Conservation (phyloP, 202 grass and related monocot species). For the Panicum virgatum region DNA sequence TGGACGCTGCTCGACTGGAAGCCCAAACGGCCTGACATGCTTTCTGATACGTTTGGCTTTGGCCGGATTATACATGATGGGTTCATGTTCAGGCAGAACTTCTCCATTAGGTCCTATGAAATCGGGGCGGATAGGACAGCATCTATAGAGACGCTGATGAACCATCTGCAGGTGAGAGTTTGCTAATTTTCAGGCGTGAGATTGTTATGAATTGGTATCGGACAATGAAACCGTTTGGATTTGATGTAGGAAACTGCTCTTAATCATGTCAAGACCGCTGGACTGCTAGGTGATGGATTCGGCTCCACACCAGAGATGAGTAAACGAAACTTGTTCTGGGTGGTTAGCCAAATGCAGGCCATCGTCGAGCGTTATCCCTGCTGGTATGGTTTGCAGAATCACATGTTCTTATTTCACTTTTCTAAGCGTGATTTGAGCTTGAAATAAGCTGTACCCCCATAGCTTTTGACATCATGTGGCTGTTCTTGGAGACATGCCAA, state of each 20-base stretch:
- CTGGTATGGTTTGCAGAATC: slow-evolving; percentile 59
- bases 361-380: slow-evolving; percentile 78
- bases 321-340: slow-evolving; percentile 91
- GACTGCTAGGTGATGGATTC: slow-evolving; percentile 82
- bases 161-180: slow-evolving; percentile 81
- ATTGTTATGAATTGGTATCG: neutral
- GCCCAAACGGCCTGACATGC: slow-evolving; percentile 88
- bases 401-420: neutral
- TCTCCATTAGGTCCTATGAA: slow-evolving; percentile 92
- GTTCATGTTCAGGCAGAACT: slow-evolving; percentile 85
- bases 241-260: slow-evolving; percentile 78
- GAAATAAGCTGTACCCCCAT: neutral
- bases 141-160: slow-evolving; percentile 91
- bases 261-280: slow-evolving; percentile 83
- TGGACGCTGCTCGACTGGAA: slow-evolving; percentile 94
- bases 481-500: neutral
- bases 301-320: slow-evolving; percentile 91
- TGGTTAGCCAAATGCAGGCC: slow-evolving; percentile 90
- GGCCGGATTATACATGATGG: slow-evolving; percentile 79
- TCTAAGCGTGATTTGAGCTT: neutral
- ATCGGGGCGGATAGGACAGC: slow-evolving; percentile 79
- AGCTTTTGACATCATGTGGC: neutral
- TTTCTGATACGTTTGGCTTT: slow-evolving; percentile 71
- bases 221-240: slow-evolving; percentile 20
- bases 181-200: neutral